Evolutionary conservation across 441 rosid genomes (phyloP), one percentile per base, ranked within the genome.

Genomic region (Brassica hybrid): DNA sequence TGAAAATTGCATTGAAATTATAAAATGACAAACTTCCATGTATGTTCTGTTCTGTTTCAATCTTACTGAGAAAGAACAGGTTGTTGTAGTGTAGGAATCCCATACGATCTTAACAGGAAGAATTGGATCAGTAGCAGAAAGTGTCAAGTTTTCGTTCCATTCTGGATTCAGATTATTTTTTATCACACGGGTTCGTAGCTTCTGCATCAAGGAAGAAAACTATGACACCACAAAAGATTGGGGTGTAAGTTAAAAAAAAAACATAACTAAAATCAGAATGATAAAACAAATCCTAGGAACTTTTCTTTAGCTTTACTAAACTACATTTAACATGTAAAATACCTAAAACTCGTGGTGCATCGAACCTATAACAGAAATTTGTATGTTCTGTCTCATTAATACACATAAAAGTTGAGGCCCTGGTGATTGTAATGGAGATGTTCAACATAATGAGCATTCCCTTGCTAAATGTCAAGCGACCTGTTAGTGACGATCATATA

Each of bases 71-170:
- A 45, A 45, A 63, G 36, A 12, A 6, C 9, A 50, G 13, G 64
- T 23, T 59, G 17, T 23, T 52, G 56, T 65, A 57, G 4, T 56
- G 52, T 23, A 66, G 59, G 19, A 67, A 67, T 57, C 50, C 14
- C 88, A 82, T 83, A 88, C 90, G 76, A 88, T 62, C 63, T 76
- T 82, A 48, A 89, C 7, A 12, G 91, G 86, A 19, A 80, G 84
- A 74, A 2, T 73, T 7, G 87, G 86, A 58, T 89, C 85, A 10
- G 77, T 7, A 16, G 86, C 11, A 9, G 84, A 73, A 54, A 89
- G 90, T 41, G 91, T 89, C 63, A 89, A 82, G 23, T 86, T 86
- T 25, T 88, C 91, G 27, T 88, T 83, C 94, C 94, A 89, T 73
- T 84, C 89, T 0, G 94, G 94, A 76, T 89, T 89, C 30, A 80